A percentile compares a stretch with the other conserved stretches of the same genome.
phyloP scores from a whole-genome alignment of 805 yeast species.

The Nakazawaea peltata region DNA sequence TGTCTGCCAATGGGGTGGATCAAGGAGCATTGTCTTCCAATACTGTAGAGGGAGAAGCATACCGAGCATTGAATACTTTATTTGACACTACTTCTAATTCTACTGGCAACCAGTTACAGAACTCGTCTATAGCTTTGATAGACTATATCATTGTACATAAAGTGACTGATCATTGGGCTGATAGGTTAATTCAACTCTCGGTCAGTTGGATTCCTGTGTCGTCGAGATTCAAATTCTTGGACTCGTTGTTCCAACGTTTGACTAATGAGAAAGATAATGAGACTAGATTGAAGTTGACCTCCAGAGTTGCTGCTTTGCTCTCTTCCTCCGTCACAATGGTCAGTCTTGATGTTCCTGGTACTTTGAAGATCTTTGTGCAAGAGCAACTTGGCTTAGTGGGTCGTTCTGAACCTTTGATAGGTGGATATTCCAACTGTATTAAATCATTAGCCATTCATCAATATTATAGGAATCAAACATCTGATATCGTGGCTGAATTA shows the following conservation, averaged over 20 bases:
- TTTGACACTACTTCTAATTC: constrained; percentile 57
- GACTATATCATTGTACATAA: constrained; percentile 28
- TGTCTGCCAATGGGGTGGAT: too few species aligned
- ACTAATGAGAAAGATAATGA: constrained; percentile 28
- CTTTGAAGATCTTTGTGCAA: constrained; percentile 27
- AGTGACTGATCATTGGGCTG: constrained; percentile 38
- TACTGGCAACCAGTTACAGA: constrained; percentile 36
- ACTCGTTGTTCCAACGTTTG: constrained; percentile 13
- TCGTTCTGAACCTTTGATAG: constrained; percentile 22
- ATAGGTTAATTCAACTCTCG: constrained; percentile 50
- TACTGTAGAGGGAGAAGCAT: constrained; percentile 14
- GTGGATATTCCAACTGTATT: constrained; percentile 48
- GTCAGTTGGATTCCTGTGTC: constrained; percentile 79
- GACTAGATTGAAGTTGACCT: constrained; percentile 10
- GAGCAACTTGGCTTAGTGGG: constrained; percentile 48
- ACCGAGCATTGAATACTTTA: constrained; percentile 42
- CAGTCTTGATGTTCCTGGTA: constrained; percentile 78
- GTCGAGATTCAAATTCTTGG: constrained; percentile 42
- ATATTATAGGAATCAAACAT: constrained; percentile 80
- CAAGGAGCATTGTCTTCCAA: constrained; percentile 10
- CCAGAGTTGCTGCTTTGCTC: constrained; percentile 39
- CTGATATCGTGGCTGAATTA: constrained; percentile 72
- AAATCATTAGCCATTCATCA: constrained; percentile 68
- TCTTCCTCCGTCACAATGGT: constrained; percentile 75
- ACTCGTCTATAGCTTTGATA: constrained; percentile 46